These are phyloP conservation scores for Mucor saturninus DNA, from an alignment of 371 early-diverging fungal genomes.

Conservation along the genomic window DNA sequence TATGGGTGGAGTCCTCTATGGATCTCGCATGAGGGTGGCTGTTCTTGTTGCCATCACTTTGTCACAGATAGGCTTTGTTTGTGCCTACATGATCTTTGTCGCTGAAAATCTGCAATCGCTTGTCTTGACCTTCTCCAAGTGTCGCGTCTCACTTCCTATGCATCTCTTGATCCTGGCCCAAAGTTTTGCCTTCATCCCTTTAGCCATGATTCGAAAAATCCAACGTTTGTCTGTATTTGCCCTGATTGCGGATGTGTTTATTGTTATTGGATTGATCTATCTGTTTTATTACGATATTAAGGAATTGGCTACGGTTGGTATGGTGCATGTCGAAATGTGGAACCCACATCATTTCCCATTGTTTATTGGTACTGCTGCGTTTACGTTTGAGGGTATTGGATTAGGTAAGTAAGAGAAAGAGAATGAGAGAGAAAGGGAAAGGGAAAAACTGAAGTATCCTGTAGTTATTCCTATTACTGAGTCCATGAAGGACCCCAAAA, in stretches of 20 bases:
- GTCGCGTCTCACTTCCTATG: constrained; percentile 55
- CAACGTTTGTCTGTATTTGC: constrained; percentile 80
- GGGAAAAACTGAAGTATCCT: background rate
- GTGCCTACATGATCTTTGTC: constrained; percentile 89
- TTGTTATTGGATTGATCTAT: constrained; percentile 79
- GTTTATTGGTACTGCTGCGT: constrained; percentile 89
- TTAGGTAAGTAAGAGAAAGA: constrained; percentile 41
- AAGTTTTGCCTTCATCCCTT: constrained; percentile 77
- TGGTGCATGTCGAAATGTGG: constrained; percentile 66
- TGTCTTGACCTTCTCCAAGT: constrained; percentile 65
- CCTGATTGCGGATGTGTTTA: constrained; percentile 85
- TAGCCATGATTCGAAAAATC: constrained; percentile 84
- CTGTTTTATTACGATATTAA: constrained; percentile 75
- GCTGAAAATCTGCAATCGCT: constrained; percentile 81
- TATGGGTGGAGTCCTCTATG: constrained; percentile 78
- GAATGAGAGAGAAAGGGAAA: too few species aligned
- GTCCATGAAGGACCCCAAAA: constrained; percentile 82
- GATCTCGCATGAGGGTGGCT: constrained; percentile 68
- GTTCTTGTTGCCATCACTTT: constrained; percentile 82
- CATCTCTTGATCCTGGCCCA: constrained; percentile 73
- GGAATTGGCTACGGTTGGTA: constrained; percentile 58
- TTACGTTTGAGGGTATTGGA: constrained; percentile 92
- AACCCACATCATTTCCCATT: constrained; percentile 75
- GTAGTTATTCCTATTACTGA: constrained; percentile 69
- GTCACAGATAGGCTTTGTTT: constrained; percentile 86